A percentile compares a stretch with the other conserved stretches of the same genome.
phyloP scores from a whole-genome alignment of 441 rosid species.

The Flueggea neowawraea region DNA sequence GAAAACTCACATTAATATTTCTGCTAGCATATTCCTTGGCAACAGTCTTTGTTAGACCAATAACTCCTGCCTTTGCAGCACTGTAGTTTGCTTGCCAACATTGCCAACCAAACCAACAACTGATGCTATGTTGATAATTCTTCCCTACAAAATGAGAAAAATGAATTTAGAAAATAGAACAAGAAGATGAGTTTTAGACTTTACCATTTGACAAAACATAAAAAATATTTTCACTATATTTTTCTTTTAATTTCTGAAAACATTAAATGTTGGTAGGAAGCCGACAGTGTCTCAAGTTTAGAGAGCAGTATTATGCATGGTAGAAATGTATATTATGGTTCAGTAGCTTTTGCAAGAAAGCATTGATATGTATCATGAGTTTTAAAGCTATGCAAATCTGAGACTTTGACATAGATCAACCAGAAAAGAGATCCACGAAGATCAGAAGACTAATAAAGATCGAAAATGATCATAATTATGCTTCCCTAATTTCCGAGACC shows the following conservation, averaged over 20 bases:
- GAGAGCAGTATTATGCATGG: background rate
- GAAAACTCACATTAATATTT: slow-evolving; percentile 63
- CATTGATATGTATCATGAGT: too few species aligned
- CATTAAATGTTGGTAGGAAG: background rate
- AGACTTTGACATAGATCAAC: too few species aligned
- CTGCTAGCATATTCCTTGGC: slow-evolving; percentile 88
- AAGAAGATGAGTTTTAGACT: background rate
- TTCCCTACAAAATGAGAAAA: slow-evolving; percentile 49
- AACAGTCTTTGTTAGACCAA: slow-evolving; percentile 74
- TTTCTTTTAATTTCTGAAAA: background rate
- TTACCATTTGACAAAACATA: background rate
- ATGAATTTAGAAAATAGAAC: background rate
- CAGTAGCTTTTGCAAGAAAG: too few species aligned
- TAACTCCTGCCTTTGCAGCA: slow-evolving; percentile 97
- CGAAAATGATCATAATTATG: background rate
- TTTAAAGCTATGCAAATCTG: too few species aligned
- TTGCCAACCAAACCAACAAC: slow-evolving; percentile 94
- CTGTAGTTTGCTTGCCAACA: slow-evolving; percentile 88
- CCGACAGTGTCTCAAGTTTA: background rate
- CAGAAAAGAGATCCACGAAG: too few species aligned
- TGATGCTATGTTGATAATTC: slow-evolving; percentile 76
- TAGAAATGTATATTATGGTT: too few species aligned
- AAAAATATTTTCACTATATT: background rate
- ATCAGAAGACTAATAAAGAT: too few species aligned
- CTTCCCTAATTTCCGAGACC: slow-evolving; percentile 1